A percentile compares a stretch with the other conserved stretches of the same genome.
These are phyloP conservation scores for Citrus inodora DNA, from an alignment of 345 rosid species.

Conservation along the genomic window DNA sequence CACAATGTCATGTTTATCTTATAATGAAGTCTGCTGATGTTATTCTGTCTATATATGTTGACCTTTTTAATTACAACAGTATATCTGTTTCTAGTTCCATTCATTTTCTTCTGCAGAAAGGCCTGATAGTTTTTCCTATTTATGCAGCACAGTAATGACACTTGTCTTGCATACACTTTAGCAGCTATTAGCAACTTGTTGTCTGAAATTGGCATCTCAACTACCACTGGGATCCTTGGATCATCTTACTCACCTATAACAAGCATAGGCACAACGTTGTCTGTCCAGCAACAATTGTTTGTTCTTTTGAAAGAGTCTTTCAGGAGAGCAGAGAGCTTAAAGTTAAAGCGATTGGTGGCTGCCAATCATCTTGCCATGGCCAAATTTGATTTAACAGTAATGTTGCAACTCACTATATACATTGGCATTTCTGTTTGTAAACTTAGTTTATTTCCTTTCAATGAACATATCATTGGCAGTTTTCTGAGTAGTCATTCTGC, in stretches of 20 bases:
- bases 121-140: slow-evolving; percentile 19
- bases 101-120: not conserved
- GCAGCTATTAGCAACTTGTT: slow-evolving; percentile 87
- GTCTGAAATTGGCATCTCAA: slow-evolving; percentile 81
- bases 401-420: slow-evolving; percentile 17
- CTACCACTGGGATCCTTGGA: slow-evolving; percentile 65
- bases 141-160: slow-evolving; percentile 83
- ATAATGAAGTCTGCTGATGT: slow-evolving; percentile 2
- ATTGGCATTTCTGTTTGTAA: not conserved
- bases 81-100: not conserved
- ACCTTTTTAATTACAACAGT: not conserved
- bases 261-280: slow-evolving; percentile 59
- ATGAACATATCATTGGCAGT: not conserved
- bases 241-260: slow-evolving; percentile 66
- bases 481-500: not conserved
- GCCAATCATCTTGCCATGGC: slow-evolving; percentile 96
- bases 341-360: slow-evolving; percentile 76
- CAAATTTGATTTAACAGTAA: slow-evolving; percentile 83
- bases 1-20: not conserved
- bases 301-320: slow-evolving; percentile 77
- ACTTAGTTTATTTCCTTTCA: not conserved
- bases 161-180: slow-evolving; percentile 93
- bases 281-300: slow-evolving; percentile 87
- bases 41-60: not conserved
- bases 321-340: slow-evolving; percentile 83